Percentiles rank a stretch among this genome's conserved stretches.
These are phyloP conservation scores for Tuber melanosporum DNA, from an alignment of 495 filamentous ascomycete genomes.

Conservation along the genomic window DNA sequence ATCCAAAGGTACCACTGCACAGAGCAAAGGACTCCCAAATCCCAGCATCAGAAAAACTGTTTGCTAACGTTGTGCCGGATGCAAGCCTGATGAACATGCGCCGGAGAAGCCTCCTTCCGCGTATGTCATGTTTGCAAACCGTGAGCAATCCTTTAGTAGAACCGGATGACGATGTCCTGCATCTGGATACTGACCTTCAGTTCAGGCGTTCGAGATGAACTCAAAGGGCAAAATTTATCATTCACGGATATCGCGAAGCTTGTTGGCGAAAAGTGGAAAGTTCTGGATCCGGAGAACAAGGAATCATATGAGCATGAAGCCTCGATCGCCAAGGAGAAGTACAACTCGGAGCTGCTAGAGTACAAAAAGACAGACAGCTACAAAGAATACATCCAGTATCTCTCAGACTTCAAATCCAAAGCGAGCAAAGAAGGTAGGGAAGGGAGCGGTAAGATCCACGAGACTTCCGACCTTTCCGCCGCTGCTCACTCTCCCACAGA, in stretches of 20 bases:
- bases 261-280: conserved; percentile 74
- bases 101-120: conserved; percentile 71
- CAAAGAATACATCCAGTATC: conserved; percentile 57
- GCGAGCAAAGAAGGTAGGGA: conserved; percentile 47
- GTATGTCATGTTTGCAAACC: conserved; percentile 78
- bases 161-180: not conserved
- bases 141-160: conserved; percentile 47
- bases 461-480: conserved; percentile 19
- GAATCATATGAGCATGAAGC: conserved; percentile 66
- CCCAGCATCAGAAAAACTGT: not conserved
- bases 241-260: conserved; percentile 79
- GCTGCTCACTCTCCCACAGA: conserved; percentile 32
- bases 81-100: conserved; percentile 65
- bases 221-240: conserved; percentile 64
- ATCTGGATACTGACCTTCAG: conserved; percentile 14
- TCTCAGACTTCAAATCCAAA: conserved; percentile 67
- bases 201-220: conserved; percentile 63
- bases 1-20: conserved; percentile 58
- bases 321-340: conserved; percentile 62
- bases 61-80: conserved; percentile 22
- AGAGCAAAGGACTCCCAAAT: not conserved
- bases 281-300: conserved; percentile 56
- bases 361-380: conserved; percentile 67
- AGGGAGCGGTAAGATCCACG: conserved; percentile 32
- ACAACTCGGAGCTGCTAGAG: conserved; percentile 56